These are phyloP conservation scores for Zymoseptoria brevis DNA, from an alignment of 2,329 filamentous ascomycete genomes.

Conservation along the genomic window DNA sequence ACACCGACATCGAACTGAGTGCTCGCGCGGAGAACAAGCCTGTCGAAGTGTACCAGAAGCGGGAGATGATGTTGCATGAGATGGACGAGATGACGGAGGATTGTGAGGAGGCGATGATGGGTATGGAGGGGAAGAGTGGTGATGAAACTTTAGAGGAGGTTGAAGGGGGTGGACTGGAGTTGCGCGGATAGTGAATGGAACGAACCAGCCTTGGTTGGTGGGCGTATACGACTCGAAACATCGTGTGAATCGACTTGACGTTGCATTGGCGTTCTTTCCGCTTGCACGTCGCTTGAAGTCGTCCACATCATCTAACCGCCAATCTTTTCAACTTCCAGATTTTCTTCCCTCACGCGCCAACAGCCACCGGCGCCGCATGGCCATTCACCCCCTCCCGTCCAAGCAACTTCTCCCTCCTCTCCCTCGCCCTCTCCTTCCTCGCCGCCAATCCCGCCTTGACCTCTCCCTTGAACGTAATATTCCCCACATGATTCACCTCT, in stretches of 20 bases:
- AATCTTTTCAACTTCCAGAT: not conserved
- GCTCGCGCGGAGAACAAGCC: not conserved
- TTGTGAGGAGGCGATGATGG: not conserved
- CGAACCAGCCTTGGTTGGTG: too few relatives aligned
- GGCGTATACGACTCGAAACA: too few relatives aligned
- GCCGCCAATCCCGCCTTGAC: conserved; percentile 6
- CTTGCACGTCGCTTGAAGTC: not conserved
- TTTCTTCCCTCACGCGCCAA: not conserved
- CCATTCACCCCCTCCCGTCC: conserved; percentile 14
- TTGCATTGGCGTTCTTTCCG: not conserved
- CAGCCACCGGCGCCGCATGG: conserved; percentile 13
- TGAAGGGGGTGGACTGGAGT: not conserved
- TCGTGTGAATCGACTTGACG: too few relatives aligned
- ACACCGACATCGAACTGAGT: not conserved
- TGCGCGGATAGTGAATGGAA: not conserved
- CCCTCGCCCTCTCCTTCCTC: conserved; percentile 16
- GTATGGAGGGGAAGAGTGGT: not conserved
- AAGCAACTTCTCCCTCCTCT: conserved; percentile 6
- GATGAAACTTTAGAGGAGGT: not conserved
- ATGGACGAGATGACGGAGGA: not conserved
- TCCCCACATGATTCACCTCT: conserved; percentile 41
- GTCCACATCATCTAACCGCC: not conserved
- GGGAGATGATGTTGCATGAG: not conserved
- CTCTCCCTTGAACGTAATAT: conserved; percentile 12
- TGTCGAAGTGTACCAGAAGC: not conserved